Evolutionary conservation across 2,329 filamentous ascomycete genomes (phyloP), one percentile per base, ranked within the genome.

Genomic region (Sclerotinia spermophila): DNA sequence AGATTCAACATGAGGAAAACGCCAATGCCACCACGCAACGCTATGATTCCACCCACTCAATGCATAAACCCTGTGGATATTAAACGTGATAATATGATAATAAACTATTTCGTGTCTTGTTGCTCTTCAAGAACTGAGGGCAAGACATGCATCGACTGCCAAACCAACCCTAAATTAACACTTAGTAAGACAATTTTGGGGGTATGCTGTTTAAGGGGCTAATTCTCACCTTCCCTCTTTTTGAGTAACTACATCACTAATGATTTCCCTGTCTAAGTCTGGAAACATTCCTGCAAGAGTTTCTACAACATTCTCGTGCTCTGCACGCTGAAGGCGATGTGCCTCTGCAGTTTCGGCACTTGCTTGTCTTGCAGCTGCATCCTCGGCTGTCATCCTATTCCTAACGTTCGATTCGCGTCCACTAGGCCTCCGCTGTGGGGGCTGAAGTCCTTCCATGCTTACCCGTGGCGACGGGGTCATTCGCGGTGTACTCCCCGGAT

Each of bases 261-360:
- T 98, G 51, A 99, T 87, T 64, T 99, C 96, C 77, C 89, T 89
- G 80, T 99, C 96, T 66, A 99, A 84, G 78, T 96, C 94, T 0
- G 96, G 96, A 80, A 99, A 99, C 96, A 99, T 99, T 76, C 93
- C 92, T 62, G 93, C 90, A 71, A 99, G 83, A 48, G 96, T 98
- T 82, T 98, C 96, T 3, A 98, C 95, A 11, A 99, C 90, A 76
- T 94, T 95, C 68, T 88, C 85, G 81, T 98, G 94, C 83, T 99
- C 96, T 69, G 91, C 90, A 48, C 89, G 86, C 75, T 96, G 90
- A 72, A 98, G 88, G 24, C 92, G 86, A 74, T 94, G 88, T 11
- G 95, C 95, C 80, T 99, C 92, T 15, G 95, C 95, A 10, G 88
- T 88, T 80, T 98, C 95, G 0, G 92, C 94, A 75, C 92, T 96